Percentiles rank a stretch among this genome's conserved stretches.
These are phyloP conservation scores for Pezicula radicicola DNA, from an alignment of 2,329 filamentous ascomycete genomes.

Conservation along the genomic window DNA sequence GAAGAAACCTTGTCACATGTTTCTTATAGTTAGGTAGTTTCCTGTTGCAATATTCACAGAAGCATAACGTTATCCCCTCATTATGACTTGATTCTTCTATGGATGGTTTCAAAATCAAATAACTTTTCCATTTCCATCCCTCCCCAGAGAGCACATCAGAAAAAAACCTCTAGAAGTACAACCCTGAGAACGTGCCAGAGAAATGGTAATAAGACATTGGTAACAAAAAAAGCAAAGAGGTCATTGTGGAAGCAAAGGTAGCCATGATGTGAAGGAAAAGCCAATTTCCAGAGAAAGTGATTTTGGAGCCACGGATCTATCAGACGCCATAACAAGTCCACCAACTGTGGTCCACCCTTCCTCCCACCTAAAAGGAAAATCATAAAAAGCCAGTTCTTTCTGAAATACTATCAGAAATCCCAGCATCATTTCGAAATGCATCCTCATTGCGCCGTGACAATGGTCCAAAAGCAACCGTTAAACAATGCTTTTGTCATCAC, in stretches of 20 bases:
- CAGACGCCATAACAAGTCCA: slow-evolving; percentile 21
- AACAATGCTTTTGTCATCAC: slow-evolving; percentile 21
- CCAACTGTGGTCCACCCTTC: slow-evolving; percentile 14
- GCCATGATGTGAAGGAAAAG: slow-evolving; percentile 17
- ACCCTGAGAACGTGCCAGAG: slow-evolving; percentile 29
- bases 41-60: too few relatives aligned
- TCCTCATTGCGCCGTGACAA: slow-evolving; percentile 16
- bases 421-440: slow-evolving; percentile 13
- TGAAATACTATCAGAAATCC: slow-evolving; percentile 16
- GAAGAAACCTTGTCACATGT: too few relatives aligned
- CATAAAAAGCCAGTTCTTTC: slow-evolving; percentile 20
- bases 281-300: slow-evolving; percentile 27
- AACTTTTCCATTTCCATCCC: slow-evolving; percentile 30
- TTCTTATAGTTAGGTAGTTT: too few relatives aligned
- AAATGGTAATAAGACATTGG: slow-evolving; percentile 34
- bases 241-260: slow-evolving; percentile 29
- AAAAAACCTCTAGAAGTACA: slow-evolving; percentile 32
- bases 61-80: too few relatives aligned
- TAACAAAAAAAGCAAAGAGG: slow-evolving; percentile 7
- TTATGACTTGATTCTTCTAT: slow-evolving; percentile 12
- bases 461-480: slow-evolving; percentile 24
- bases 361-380: slow-evolving; percentile 29
- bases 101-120: slow-evolving; percentile 21
- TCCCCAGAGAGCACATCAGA: slow-evolving; percentile 28
- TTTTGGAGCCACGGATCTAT: slow-evolving; percentile 15